Percentiles rank a stretch among this genome's conserved stretches.
Conservation (phyloP, 768 basidiomycete genomes). For the Podaxis sp. region DNA sequence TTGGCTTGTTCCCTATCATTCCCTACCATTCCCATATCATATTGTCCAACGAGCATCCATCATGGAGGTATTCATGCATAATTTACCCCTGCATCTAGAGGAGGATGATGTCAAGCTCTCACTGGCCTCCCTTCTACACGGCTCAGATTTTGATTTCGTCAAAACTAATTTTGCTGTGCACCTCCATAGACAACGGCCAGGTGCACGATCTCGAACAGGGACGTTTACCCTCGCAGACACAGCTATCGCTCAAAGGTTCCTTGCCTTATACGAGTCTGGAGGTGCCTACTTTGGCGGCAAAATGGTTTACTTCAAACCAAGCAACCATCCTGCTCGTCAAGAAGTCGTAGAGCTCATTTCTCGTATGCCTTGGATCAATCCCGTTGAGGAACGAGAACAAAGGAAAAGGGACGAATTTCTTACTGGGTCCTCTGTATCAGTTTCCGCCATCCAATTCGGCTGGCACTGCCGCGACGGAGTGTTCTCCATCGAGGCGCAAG, state of each 20-base stretch:
- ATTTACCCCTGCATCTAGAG: constrained; percentile 31
- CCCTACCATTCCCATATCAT: constrained; percentile 9
- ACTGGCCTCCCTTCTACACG: constrained; percentile 49
- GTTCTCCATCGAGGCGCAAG: constrained; percentile 49
- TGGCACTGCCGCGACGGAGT: constrained; percentile 61
- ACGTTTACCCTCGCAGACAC: constrained; percentile 15
- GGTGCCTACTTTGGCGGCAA: constrained; percentile 31
- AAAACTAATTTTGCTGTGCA: constrained; percentile 54
- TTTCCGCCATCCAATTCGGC: constrained; percentile 53
- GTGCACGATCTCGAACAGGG: constrained; percentile 35
- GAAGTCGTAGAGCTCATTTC: constrained; percentile 40
- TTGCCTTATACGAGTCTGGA: constrained; percentile 37
- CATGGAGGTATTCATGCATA: constrained; percentile 45
- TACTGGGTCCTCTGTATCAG: constrained; percentile 24
- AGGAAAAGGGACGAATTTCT: constrained; percentile 33
- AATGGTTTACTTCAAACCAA: constrained; percentile 31
- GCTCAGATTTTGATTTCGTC: constrained; percentile 32
- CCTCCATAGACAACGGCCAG: constrained; percentile 40
- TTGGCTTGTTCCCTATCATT: constrained; percentile 1
- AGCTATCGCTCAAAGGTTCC: constrained; percentile 30
- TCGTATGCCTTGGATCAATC: constrained; percentile 42
- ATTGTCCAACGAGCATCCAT: background rate
- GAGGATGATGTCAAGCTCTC: constrained; percentile 30
- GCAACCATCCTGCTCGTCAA: constrained; percentile 25
- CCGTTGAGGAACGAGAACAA: constrained; percentile 32